Conservation (phyloP, 2,329 filamentous ascomycete genomes). For the Cephalotrichum gorgonifer region DNA sequence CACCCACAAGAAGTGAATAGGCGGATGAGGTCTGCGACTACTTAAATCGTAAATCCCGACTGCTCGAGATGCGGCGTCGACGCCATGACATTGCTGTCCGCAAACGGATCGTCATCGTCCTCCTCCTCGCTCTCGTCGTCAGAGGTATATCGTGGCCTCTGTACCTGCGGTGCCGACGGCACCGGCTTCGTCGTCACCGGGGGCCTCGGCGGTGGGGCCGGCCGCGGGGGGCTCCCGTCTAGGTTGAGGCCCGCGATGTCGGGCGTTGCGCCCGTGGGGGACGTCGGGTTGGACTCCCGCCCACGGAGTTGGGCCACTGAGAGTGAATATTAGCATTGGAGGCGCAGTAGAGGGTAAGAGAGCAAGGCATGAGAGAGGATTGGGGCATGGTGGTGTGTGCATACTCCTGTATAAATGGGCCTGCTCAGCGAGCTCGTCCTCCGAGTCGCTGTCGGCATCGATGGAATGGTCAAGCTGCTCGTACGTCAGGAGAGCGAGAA, state of each 20-base stretch:
- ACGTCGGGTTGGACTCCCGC: constrained; percentile 26
- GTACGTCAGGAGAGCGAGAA: constrained; percentile 84
- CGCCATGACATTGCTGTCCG: constrained; percentile 52
- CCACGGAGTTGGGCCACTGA: constrained; percentile 42
- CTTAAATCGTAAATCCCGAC: too few species aligned
- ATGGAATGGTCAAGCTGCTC: constrained; percentile 86
- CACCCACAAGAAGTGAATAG: too few species aligned
- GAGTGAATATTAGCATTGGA: background rate
- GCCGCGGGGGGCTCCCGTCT: constrained; percentile 23
- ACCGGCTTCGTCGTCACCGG: constrained; percentile 37
- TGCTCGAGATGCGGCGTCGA: background rate
- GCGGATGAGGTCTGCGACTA: too few species aligned
- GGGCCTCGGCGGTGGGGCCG: constrained; percentile 35
- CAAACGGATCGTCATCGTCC: constrained; percentile 83
- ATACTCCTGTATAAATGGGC: constrained; percentile 54
- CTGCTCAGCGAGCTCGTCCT: constrained; percentile 57
- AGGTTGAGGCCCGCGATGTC: constrained; percentile 36
- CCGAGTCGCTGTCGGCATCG: constrained; percentile 62
- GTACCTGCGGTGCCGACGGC: constrained; percentile 33
- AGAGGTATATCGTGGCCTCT: constrained; percentile 22
- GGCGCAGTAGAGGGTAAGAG: background rate
- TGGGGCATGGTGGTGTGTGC: too few species aligned
- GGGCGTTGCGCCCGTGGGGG: constrained; percentile 27
- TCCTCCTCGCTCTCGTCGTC: constrained; percentile 51
- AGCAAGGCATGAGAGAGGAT: constrained; percentile 12